Percentiles rank a stretch among this genome's conserved stretches.
Evolutionary conservation across 768 basidiomycete species (phyloP).

Genomic region (Suillus variegatus): DNA sequence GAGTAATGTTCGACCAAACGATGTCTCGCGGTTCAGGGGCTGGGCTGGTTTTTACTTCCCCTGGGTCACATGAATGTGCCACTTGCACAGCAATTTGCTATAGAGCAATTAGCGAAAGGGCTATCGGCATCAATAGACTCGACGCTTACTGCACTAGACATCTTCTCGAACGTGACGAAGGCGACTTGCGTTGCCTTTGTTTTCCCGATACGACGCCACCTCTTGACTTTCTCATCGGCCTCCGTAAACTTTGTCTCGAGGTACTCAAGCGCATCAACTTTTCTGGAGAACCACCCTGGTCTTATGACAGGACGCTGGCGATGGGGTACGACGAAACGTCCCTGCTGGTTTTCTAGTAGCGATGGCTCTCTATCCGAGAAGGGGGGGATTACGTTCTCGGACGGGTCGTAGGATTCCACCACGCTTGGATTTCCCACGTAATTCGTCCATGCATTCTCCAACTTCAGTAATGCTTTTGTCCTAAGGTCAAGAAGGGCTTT

Average conservation of each 20-base stretch:
- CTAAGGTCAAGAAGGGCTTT: constrained; percentile 74
- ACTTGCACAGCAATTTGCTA: constrained; percentile 90
- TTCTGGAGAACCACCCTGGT: constrained; percentile 69
- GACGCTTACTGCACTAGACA: constrained; percentile 79
- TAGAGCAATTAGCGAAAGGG: constrained; percentile 6
- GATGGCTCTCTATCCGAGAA: constrained; percentile 53
- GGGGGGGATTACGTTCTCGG: constrained; percentile 49
- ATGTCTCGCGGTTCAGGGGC: constrained; percentile 97
- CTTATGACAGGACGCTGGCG: constrained; percentile 75
- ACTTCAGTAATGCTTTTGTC: constrained; percentile 73
- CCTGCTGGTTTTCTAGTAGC: constrained; percentile 51
- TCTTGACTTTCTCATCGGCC: constrained; percentile 82
- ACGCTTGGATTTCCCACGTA: constrained; percentile 95
- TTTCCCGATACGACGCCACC: constrained; percentile 65
- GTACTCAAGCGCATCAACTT: constrained; percentile 89
- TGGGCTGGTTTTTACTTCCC: constrained; percentile 64
- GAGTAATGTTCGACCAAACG: constrained; percentile 88
- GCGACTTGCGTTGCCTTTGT: constrained; percentile 84
- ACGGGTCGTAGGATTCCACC: constrained; percentile 79
- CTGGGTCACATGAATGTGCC: constrained; percentile 71
- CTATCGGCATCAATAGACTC: not conserved
- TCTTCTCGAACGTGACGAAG: constrained; percentile 96
- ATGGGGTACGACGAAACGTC: constrained; percentile 71
- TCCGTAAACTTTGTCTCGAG: constrained; percentile 78
- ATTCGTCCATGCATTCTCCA: constrained; percentile 85